A percentile compares a stretch with the other conserved stretches of the same genome.
These are phyloP conservation scores for Yarrowia bubula DNA, from an alignment of 805 yeast species.

Conservation along the genomic window DNA sequence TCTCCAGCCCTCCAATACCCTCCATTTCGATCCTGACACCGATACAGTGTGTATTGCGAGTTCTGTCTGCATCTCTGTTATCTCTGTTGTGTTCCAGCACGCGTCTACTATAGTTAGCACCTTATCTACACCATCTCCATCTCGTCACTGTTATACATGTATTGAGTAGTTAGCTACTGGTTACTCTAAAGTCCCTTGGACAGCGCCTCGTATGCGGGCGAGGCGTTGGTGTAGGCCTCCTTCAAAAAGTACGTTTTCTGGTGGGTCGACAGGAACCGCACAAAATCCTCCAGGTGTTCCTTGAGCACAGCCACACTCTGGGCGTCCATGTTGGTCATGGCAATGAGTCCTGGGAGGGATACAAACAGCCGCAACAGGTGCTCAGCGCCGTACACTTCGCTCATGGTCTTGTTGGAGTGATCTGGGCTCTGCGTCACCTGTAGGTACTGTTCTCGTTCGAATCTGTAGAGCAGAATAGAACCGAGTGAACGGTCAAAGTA, in stretches of 20 bases:
- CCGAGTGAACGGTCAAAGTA: conserved; percentile 78
- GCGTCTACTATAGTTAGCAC: no score
- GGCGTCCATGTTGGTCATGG: conserved; percentile 78
- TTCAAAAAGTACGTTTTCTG: conserved; percentile 41
- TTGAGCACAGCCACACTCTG: conserved; percentile 59
- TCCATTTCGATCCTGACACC: not conserved
- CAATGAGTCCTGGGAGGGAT: conserved; percentile 76
- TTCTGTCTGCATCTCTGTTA: no score
- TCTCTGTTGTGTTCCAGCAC: no score
- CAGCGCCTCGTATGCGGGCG: conserved; percentile 48
- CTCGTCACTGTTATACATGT: conserved; percentile 15
- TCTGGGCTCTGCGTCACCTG: conserved; percentile 43
- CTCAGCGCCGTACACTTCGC: conserved; percentile 71
- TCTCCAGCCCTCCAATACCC: no score
- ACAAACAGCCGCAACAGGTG: conserved; percentile 77
- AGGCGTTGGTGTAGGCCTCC: conserved; percentile 50
- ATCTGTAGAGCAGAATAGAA: conserved; percentile 65
- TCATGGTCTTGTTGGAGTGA: conserved; percentile 41
- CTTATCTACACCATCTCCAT: no score
- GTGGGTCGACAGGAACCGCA: conserved; percentile 52
- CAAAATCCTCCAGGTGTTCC: conserved; percentile 53
- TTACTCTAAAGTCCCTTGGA: conserved; percentile 32
- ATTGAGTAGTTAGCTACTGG: not conserved
- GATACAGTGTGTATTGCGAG: no score
- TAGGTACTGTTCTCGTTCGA: conserved; percentile 71